These are phyloP conservation scores for Sphagnum magellanicum DNA, from an alignment of 228 moss, liverwort and hornwort genomes.

Conservation along the genomic window DNA sequence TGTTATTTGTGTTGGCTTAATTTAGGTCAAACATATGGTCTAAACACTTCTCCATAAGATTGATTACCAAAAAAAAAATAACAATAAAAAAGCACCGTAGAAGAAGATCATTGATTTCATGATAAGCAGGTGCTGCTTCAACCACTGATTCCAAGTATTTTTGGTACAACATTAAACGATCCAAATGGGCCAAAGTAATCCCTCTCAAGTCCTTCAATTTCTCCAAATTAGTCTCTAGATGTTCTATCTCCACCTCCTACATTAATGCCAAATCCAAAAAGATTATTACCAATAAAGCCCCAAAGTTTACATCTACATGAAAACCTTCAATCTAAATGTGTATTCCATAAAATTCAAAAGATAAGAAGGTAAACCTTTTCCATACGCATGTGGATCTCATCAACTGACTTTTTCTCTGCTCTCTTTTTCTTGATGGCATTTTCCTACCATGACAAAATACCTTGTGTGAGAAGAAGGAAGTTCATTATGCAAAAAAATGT, in stretches of 20 bases:
- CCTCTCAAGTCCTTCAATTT: conserved; percentile 38
- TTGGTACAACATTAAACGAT: conserved; percentile 52
- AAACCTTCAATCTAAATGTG: not conserved
- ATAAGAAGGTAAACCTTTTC: conserved; percentile 49
- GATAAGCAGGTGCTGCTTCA: conserved; percentile 53
- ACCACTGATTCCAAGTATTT: conserved; percentile 60
- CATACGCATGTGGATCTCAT: conserved; percentile 43
- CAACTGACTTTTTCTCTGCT: conserved; percentile 65
- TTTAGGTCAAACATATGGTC: not conserved
- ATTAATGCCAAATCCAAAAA: conserved; percentile 1
- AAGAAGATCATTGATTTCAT: conserved; percentile 74
- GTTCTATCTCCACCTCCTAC: conserved; percentile 55
- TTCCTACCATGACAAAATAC: conserved; percentile 27
- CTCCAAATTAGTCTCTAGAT: conserved; percentile 34
- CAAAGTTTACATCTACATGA: not conserved
- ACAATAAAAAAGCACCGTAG: conserved; percentile 29
- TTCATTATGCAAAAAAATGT: too few species aligned
- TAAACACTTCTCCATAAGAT: not conserved
- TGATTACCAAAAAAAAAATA: not conserved
- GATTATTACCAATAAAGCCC: too few species aligned
- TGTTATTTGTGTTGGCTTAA: too few species aligned
- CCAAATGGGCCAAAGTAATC: conserved; percentile 30
- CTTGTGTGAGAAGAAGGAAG: too few species aligned
- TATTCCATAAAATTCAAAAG: not conserved
- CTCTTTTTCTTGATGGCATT: conserved; percentile 79